Conservation (phyloP, 495 filamentous ascomycete genomes). For the Hypoxylon perforatum region DNA sequence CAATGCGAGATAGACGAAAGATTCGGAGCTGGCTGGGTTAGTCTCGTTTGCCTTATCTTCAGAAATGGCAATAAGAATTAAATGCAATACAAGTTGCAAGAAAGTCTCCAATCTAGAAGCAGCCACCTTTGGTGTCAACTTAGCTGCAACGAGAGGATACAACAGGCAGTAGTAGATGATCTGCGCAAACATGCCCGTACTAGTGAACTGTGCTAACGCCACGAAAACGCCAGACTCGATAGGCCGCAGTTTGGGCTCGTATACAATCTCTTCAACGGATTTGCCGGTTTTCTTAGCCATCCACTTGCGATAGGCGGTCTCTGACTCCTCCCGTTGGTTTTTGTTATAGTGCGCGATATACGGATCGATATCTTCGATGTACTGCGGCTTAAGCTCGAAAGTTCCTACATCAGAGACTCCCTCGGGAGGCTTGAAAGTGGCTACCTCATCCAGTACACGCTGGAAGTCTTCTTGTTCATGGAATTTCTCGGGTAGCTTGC, state of each 20-base stretch:
- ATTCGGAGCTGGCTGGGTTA: constrained; percentile 54
- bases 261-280: constrained; percentile 85
- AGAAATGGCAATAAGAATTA: constrained; percentile 81
- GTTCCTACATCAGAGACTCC: constrained; percentile 91
- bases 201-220: constrained; percentile 79
- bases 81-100: constrained; percentile 88
- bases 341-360: constrained; percentile 95
- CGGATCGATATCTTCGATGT: constrained; percentile 86
- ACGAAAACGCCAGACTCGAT: constrained; percentile 81
- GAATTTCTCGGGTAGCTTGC: constrained; percentile 84
- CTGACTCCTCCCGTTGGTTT: constrained; percentile 96
- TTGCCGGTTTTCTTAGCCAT: constrained; percentile 90
- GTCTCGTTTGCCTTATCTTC: constrained; percentile 78
- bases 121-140: constrained; percentile 75
- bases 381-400: constrained; percentile 89
- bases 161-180: constrained; percentile 88
- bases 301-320: constrained; percentile 85
- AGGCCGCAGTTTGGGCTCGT: constrained; percentile 84
- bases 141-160: constrained; percentile 74
- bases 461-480: constrained; percentile 83
- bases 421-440: constrained; percentile 88
- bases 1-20: constrained; percentile 77
- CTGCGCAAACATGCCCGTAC: constrained; percentile 86
- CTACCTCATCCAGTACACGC: constrained; percentile 86
- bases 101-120: constrained; percentile 88